These are phyloP conservation scores for Colletotrichum filicis DNA, from an alignment of 2,329 filamentous ascomycete genomes.

Conservation along the genomic window DNA sequence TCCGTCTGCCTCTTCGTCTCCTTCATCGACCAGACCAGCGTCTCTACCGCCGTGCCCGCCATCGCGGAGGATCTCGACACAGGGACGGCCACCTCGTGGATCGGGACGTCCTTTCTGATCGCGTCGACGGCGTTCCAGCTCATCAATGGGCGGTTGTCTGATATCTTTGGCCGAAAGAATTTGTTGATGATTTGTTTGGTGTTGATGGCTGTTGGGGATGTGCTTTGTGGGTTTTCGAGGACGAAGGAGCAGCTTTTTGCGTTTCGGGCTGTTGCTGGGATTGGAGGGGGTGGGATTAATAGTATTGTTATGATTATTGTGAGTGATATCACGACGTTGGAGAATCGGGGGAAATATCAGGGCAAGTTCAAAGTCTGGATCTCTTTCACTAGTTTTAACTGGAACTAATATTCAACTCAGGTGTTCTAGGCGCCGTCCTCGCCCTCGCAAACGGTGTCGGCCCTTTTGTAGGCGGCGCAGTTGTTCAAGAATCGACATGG, in stretches of 20 bases:
- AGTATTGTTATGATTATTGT: slow-evolving; percentile 50
- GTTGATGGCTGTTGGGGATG: slow-evolving; percentile 43
- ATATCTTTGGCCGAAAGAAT: slow-evolving; percentile 50
- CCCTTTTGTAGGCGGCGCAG: slow-evolving; percentile 44
- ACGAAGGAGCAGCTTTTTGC: slow-evolving; percentile 46
- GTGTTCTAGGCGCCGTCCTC: slow-evolving; percentile 41
- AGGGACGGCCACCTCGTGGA: slow-evolving; percentile 46
- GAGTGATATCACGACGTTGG: slow-evolving; percentile 48
- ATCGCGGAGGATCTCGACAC: slow-evolving; percentile 47
- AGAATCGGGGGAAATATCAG: slow-evolving; percentile 48
- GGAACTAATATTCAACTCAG: neutral
- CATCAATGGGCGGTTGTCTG: slow-evolving; percentile 47
- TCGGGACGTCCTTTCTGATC: slow-evolving; percentile 50
- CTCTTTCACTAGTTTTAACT: neutral
- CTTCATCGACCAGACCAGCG: slow-evolving; percentile 50
- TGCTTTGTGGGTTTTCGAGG: slow-evolving; percentile 46
- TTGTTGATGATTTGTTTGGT: slow-evolving; percentile 44
- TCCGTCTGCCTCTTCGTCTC: slow-evolving; percentile 46
- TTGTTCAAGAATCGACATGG: slow-evolving; percentile 44
- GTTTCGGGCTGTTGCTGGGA: slow-evolving; percentile 46
- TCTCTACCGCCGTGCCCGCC: slow-evolving; percentile 49
- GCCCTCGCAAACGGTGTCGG: slow-evolving; percentile 51
- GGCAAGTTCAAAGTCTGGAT: slow-evolving; percentile 6
- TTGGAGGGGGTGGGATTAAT: slow-evolving; percentile 49
- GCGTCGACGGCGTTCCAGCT: slow-evolving; percentile 50